Conservation (phyloP, 768 basidiomycete species). For the Xanthoconium stramineum region DNA sequence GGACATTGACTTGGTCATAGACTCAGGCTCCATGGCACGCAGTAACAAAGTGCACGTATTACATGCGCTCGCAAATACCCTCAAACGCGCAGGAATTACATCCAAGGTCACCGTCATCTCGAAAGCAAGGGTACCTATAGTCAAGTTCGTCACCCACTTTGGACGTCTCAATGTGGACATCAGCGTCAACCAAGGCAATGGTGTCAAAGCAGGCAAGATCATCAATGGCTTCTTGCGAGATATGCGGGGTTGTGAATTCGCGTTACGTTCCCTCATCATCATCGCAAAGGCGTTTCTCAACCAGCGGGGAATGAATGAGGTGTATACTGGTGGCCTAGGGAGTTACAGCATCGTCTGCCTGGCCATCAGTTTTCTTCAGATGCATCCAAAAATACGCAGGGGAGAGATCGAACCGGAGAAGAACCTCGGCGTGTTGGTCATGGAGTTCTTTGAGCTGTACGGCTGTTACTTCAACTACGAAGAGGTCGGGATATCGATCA, state of each 20-base stretch:
- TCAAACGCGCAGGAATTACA: conserved; percentile 75
- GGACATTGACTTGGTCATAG: conserved; percentile 92
- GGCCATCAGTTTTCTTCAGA: conserved; percentile 91
- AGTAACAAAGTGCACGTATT: conserved; percentile 68
- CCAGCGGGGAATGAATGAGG: conserved; percentile 94
- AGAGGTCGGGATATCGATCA: conserved; percentile 83
- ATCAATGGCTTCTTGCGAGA: conserved; percentile 76
- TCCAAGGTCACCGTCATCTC: conserved; percentile 82
- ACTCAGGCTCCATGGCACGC: conserved; percentile 73
- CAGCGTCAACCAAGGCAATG: conserved; percentile 88
- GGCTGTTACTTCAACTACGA: conserved; percentile 90
- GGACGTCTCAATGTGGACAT: conserved; percentile 90
- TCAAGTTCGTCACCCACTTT: conserved; percentile 86
- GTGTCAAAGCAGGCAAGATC: conserved; percentile 72
- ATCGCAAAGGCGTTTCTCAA: conserved; percentile 88
- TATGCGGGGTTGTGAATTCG: conserved; percentile 53
- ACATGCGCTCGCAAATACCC: conserved; percentile 69
- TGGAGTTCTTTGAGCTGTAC: conserved; percentile 98
- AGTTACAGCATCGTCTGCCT: conserved; percentile 94
- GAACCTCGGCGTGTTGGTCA: conserved; percentile 90
- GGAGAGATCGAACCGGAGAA: conserved; percentile 83
- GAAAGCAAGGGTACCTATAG: conserved; percentile 93
- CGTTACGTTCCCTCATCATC: conserved; percentile 79
- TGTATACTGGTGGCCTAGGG: conserved; percentile 89
- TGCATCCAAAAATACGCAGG: conserved; percentile 91